These are phyloP conservation scores for Populus hybrid DNA, from an alignment of 441 rosid species.

Conservation along the genomic window DNA sequence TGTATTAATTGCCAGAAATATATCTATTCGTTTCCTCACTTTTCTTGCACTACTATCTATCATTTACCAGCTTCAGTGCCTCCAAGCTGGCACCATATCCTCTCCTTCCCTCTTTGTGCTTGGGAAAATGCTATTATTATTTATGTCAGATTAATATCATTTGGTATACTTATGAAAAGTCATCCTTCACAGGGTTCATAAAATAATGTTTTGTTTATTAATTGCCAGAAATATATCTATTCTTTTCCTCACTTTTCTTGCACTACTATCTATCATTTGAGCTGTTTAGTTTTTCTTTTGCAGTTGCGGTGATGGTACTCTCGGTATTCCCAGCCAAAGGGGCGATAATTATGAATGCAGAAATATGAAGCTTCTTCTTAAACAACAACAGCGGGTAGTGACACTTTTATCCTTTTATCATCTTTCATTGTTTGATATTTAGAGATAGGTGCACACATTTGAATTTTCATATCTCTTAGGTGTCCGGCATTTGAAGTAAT, in stretches of 20 bases:
- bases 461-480: not conserved
- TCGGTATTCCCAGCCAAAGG: constrained; percentile 89
- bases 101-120: no score
- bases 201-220: not conserved
- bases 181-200: not conserved
- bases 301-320: constrained; percentile 97
- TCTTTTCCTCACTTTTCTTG: not conserved
- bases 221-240: not conserved
- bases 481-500: not conserved
- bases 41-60: no score
- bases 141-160: not conserved
- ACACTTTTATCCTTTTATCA: constrained; percentile 1
- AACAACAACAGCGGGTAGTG: constrained; percentile 93
- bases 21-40: no score
- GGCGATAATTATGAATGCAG: constrained; percentile 98
- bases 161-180: not conserved
- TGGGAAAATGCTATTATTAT: not conserved
- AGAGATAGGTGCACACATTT: not conserved
- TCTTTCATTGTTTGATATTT: constrained; percentile 10
- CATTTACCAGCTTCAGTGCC: no score
- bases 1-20: no score
- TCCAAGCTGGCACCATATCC: no score
- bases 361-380: constrained; percentile 97
- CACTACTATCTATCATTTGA: constrained; percentile 11
- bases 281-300: constrained; percentile 27